Evolutionary conservation across 352 stramenopile species (phyloP).

Genomic region (Globisporangium paroecandrum): DNA sequence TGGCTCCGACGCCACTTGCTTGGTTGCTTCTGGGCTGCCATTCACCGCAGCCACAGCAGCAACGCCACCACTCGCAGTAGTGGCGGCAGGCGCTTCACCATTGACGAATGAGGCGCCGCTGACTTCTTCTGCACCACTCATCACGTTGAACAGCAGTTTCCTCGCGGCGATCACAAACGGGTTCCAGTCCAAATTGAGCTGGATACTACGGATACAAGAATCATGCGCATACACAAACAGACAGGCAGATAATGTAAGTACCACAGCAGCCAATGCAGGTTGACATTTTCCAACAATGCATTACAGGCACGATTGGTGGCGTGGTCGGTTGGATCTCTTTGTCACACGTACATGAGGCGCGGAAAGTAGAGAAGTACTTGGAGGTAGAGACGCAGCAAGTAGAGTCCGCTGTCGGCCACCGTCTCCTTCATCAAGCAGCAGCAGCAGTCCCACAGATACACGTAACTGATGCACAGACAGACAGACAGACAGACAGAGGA

Average conservation of each 20-base stretch:
- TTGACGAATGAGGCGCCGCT: background rate
- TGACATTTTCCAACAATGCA: background rate
- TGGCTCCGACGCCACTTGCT: background rate
- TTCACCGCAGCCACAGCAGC: background rate
- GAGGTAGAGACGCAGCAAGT: constrained; percentile 58
- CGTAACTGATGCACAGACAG: background rate
- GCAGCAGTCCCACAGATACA: background rate
- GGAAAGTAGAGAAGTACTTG: constrained; percentile 62
- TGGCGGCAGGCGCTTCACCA: background rate
- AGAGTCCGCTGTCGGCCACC: constrained; percentile 33
- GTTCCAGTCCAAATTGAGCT: constrained; percentile 69
- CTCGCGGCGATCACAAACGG: constrained; percentile 52
- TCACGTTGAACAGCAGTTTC: constrained; percentile 30
- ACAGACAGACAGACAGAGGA: background rate
- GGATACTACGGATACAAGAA: constrained; percentile 19
- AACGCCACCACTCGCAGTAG: constrained; percentile 1
- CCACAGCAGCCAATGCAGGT: background rate
- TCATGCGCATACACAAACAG: background rate
- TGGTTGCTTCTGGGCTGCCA: constrained; percentile 2
- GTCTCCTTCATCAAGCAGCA: constrained; percentile 19
- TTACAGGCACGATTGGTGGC: background rate
- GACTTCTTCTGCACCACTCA: constrained; percentile 16
- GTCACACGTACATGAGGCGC: constrained; percentile 49
- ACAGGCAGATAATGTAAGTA: background rate
- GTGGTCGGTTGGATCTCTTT: background rate